Evolutionary conservation across 2,329 filamentous ascomycete genomes (phyloP), one percentile per base, ranked within the genome.

Genomic region (Aspergillus flavus): DNA sequence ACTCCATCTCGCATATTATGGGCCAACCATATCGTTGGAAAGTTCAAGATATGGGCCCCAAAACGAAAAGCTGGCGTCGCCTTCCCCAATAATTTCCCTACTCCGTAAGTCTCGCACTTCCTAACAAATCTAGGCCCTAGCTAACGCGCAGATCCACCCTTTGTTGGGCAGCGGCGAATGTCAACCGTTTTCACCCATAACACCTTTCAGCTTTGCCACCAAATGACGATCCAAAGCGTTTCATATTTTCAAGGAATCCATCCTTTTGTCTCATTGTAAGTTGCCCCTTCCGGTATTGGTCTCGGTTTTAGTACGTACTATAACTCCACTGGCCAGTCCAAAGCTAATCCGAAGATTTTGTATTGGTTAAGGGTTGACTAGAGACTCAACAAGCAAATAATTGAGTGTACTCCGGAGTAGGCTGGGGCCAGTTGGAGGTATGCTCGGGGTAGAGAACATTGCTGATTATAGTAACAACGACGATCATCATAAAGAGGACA

Each of bases 121-220:
- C 32, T 26, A 32, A n/a, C 28, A 52, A 34, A 46, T 65, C 64
- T 66, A 59, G 64, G 45, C 61, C 59, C 46, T 55, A 64, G 48
- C 34, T 59, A 57, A 62, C 46, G 36, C 57, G 60, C 52, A 58
- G 65, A 62, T 59, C 66, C 61, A 64, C 63, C 34, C 52, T 52
- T 26, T 16, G 64, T 69, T 69, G 67, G 66, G 67, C 61, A 64
- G 58, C 63, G 50, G 59, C 62, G 59, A 59, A 41, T 63, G 48
- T 66, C 56, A 50, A 64, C 63, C 55, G 62, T 64, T 64, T 62
- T 59, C 63, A 62, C 61, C 63, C 63, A 62, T 65, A 65, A 55
- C 28, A 52, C 14, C 46, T 57, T 61, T 66, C 65, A 65, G 63
- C 65, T 66, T 66, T 67, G 65, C 65, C 65, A 68, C 65, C 56